phyloP scores from a whole-genome alignment of 208 protist species.

The Leishmania braziliensis region DNA sequence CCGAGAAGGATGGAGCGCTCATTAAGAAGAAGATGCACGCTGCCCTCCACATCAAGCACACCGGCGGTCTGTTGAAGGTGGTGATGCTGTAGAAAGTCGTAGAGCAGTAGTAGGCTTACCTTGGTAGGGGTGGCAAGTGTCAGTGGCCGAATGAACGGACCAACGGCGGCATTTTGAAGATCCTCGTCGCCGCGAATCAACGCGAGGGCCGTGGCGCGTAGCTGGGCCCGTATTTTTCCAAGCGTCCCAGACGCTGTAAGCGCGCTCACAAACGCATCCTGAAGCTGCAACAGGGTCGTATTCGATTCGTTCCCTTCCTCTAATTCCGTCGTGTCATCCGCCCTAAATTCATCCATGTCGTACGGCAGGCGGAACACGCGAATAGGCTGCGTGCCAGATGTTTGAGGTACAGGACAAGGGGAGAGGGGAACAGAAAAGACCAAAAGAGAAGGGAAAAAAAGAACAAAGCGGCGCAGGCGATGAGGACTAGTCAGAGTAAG shows the following conservation, averaged over 20 bases:
- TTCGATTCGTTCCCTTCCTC: conserved; percentile 76
- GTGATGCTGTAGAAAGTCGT: conserved; percentile 73
- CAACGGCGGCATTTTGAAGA: conserved; percentile 48
- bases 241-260: conserved; percentile 59
- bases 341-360: conserved; percentile 25
- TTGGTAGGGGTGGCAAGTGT: conserved; percentile 31
- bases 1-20: conserved; percentile 52
- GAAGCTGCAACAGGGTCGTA: conserved; percentile 66
- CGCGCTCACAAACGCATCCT: conserved; percentile 73
- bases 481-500: neutral
- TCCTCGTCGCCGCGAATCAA: conserved; percentile 66
- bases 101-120: conserved; percentile 64
- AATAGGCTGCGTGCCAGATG: neutral
- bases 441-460: neutral
- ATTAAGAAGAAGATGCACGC: conserved; percentile 38
- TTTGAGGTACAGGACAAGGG: too few relatives aligned
- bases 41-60: conserved; percentile 66
- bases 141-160: conserved; percentile 22
- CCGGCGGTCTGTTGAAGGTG: conserved; percentile 53
- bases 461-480: neutral
- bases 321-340: conserved; percentile 9
- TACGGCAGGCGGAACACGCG: neutral
- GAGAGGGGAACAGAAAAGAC: neutral
- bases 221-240: conserved; percentile 76
- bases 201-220: conserved; percentile 67